A percentile compares a stretch with the other conserved stretches of the same genome.
phyloP scores from a whole-genome alignment of 176 grass and related monocot species.

The Aechmea fasciata region DNA sequence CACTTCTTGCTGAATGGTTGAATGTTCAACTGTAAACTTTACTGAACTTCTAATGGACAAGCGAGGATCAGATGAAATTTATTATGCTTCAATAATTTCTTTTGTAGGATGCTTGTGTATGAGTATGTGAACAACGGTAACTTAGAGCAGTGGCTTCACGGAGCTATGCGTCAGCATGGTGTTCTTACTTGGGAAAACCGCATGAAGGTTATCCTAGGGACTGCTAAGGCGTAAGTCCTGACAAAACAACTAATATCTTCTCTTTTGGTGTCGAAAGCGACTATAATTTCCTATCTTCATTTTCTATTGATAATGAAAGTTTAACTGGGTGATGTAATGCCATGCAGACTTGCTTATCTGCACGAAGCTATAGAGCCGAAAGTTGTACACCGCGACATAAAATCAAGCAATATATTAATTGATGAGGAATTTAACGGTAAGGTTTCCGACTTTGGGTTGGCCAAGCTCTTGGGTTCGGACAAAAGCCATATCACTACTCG shows the following conservation, averaged over 20 bases:
- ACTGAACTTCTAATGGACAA: not conserved
- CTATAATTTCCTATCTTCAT: not conserved
- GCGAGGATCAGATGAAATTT: not conserved
- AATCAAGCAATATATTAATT: conserved; percentile 98
- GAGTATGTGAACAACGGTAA: conserved; percentile 98
- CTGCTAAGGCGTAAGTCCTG: conserved; percentile 85
- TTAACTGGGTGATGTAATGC: conserved; percentile 10
- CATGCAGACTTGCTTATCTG: conserved; percentile 85
- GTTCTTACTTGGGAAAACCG: conserved; percentile 90
- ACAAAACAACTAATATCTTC: not conserved
- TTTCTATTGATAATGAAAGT: conserved; percentile 7
- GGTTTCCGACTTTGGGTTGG: conserved; percentile 92
- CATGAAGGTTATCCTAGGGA: conserved; percentile 87
- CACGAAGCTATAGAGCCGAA: conserved; percentile 99
- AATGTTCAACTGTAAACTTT: too few relatives aligned
- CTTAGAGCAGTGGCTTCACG: conserved; percentile 97
- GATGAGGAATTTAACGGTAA: conserved; percentile 93
- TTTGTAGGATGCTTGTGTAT: conserved; percentile 73
- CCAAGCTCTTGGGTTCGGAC: conserved; percentile 87
- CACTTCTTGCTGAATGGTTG: too few relatives aligned
- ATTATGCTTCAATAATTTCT: not conserved
- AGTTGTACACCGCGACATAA: conserved; percentile 97
- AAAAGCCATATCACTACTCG: conserved; percentile 94
- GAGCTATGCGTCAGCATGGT: conserved; percentile 70
- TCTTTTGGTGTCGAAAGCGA: not conserved